Conservation (phyloP, 2,329 filamentous ascomycete genomes). For the Monosporascus sp. region DNA sequence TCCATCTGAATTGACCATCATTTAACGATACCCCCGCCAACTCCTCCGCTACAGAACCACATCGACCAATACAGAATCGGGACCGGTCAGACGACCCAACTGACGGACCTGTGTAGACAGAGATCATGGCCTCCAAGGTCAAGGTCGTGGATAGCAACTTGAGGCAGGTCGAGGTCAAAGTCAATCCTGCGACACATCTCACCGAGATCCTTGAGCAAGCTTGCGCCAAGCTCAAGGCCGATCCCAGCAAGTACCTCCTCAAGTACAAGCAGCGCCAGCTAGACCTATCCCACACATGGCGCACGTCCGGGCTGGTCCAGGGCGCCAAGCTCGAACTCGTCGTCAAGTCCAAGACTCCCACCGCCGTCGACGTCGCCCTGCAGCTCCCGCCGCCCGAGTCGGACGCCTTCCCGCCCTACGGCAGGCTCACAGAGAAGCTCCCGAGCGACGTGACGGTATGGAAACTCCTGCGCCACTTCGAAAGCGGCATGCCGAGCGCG, state of each 20-base stretch:
- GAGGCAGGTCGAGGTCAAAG: slow-evolving; percentile 75
- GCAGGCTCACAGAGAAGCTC: slow-evolving; percentile 77
- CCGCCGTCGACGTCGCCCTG: slow-evolving; percentile 82
- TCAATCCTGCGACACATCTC: slow-evolving; percentile 73
- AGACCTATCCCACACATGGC: slow-evolving; percentile 79
- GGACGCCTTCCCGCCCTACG: slow-evolving; percentile 52
- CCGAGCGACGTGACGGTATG: slow-evolving; percentile 84
- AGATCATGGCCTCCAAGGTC: slow-evolving; percentile 76
- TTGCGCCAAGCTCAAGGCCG: slow-evolving; percentile 73
- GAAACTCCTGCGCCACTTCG: slow-evolving; percentile 85
- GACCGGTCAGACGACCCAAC: too few species aligned
- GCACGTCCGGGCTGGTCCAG: slow-evolving; percentile 73
- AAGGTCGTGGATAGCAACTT: slow-evolving; percentile 80
- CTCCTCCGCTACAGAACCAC: not conserved
- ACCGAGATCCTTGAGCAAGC: slow-evolving; percentile 84
- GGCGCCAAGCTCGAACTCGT: slow-evolving; percentile 93
- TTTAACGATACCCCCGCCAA: not conserved
- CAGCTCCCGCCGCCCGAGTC: slow-evolving; percentile 73
- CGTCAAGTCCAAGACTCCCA: slow-evolving; percentile 77
- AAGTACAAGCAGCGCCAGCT: slow-evolving; percentile 87
- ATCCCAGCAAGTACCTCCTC: slow-evolving; percentile 69
- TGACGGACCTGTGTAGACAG: not conserved
- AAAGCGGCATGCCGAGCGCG: slow-evolving; percentile 64
- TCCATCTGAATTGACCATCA: not conserved
- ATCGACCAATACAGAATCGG: not conserved